Evolutionary conservation across 768 basidiomycete species (phyloP).

Genomic region (Goffeauzyma gilvescens): DNA sequence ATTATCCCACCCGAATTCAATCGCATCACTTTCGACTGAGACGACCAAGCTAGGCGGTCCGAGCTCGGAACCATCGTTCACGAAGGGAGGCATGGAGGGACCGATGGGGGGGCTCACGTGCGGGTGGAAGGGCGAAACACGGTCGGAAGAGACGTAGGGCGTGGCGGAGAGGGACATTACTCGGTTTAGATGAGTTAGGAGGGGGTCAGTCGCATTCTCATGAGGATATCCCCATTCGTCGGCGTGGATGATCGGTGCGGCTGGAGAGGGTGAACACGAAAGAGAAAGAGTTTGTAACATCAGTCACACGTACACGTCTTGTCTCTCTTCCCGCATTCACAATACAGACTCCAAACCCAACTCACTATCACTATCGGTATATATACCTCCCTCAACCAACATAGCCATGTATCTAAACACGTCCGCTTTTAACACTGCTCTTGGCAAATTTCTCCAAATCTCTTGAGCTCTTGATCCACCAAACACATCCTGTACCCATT

Average conservation of each 20-base stretch:
- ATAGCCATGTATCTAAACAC: slow-evolving; percentile 21
- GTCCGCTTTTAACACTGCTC: slow-evolving; percentile 20
- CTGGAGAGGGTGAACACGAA: no score
- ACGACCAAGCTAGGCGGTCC: slow-evolving; percentile 19
- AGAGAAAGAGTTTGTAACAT: no score
- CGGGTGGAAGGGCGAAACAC: no score
- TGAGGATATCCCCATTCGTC: slow-evolving; percentile 20
- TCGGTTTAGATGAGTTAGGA: slow-evolving; percentile 16
- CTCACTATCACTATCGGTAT: slow-evolving; percentile 17
- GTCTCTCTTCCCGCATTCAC: no score
- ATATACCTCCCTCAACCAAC: slow-evolving; percentile 23
- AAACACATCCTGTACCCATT: slow-evolving; percentile 17
- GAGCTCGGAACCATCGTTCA: slow-evolving; percentile 16
- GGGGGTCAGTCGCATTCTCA: slow-evolving; percentile 13
- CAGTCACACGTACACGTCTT: no score
- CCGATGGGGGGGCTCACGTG: no score
- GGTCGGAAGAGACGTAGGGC: no score
- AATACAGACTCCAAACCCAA: background rate
- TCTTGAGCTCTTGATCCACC: slow-evolving; percentile 15
- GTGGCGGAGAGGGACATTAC: slow-evolving; percentile 15
- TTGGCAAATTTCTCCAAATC: slow-evolving; percentile 17
- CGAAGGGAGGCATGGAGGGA: slow-evolving; percentile 8
- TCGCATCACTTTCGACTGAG: slow-evolving; percentile 21
- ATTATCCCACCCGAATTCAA: slow-evolving; percentile 21
- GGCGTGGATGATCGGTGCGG: slow-evolving; percentile 20